Conservation (phyloP, 2,329 filamentous ascomycete genomes). For the Fonsecaea pugnacius region DNA sequence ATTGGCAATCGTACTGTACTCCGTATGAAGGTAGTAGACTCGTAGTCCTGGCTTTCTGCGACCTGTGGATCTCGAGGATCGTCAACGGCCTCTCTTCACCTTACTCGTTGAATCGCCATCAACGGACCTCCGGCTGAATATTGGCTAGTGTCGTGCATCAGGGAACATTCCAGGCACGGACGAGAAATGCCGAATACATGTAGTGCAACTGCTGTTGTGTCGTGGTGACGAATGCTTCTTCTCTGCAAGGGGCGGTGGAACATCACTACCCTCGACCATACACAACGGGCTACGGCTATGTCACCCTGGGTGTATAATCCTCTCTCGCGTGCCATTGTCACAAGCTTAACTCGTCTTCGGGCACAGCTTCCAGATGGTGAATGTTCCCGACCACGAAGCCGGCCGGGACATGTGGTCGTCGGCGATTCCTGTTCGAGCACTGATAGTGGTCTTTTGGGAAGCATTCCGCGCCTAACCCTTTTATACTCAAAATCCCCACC, state of each 20-base stretch:
- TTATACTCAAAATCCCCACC: slow-evolving; percentile 25
- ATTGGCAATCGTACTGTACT: background rate
- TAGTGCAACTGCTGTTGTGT: background rate
- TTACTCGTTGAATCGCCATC: background rate
- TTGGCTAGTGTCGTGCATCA: background rate
- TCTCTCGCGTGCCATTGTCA: slow-evolving; percentile 2
- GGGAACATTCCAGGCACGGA: slow-evolving; percentile 2
- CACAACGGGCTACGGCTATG: background rate
- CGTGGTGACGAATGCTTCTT: background rate
- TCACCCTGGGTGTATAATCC: background rate
- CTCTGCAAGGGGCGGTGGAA: slow-evolving; percentile 28
- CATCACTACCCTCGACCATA: background rate
- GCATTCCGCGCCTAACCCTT: slow-evolving; percentile 13
- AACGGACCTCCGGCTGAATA: background rate
- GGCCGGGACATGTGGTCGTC: background rate
- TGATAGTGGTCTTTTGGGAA: background rate
- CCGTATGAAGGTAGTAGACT: too few species aligned
- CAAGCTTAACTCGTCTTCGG: slow-evolving; percentile 30
- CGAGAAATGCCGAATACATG: background rate
- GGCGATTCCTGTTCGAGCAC: background rate
- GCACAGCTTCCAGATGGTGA: slow-evolving; percentile 12
- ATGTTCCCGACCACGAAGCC: background rate
- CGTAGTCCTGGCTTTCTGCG: background rate
- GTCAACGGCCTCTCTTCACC: background rate
- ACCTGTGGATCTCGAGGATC: background rate